Conservation (phyloP, 805 yeast species). For the Pichia heedii region DNA sequence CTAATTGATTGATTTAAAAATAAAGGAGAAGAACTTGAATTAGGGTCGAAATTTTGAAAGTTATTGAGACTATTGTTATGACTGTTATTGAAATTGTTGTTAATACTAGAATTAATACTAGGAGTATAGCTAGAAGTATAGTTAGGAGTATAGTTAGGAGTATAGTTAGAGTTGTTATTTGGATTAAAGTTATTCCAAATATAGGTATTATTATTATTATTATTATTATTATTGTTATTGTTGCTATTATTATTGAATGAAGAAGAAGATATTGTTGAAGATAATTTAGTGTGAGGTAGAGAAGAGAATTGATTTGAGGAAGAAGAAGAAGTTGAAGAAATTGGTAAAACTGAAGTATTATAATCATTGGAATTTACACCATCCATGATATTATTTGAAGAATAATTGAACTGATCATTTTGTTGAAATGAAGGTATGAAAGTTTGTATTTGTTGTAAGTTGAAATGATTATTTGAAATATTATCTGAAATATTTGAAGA, state of each 20-base stretch:
- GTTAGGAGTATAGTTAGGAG: too few species aligned
- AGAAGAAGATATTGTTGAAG: too few species aligned
- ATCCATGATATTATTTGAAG: too few species aligned
- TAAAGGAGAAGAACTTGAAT: too few species aligned
- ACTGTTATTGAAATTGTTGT: background rate
- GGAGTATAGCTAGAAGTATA: too few species aligned
- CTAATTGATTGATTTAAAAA: background rate
- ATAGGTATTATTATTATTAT: background rate
- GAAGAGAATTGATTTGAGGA: too few species aligned
- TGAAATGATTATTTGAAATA: background rate
- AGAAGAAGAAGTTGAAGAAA: too few species aligned
- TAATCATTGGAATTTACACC: too few species aligned
- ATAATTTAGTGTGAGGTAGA: too few species aligned
- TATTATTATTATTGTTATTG: slow-evolving; percentile 17
- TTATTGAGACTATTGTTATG: background rate
- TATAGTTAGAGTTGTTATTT: background rate
- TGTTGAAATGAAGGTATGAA: too few species aligned
- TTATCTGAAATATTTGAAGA: background rate
- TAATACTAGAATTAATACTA: background rate
- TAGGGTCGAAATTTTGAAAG: background rate
- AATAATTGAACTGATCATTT: too few species aligned
- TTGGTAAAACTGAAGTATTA: too few species aligned
- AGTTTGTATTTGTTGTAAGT: background rate
- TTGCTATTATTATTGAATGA: slow-evolving; percentile 7
- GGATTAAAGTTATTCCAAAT: background rate